Evolutionary conservation across 164 flowering plant species (phyloP), one percentile per base, ranked within the genome.

Genomic region (Berberis thunbergii): DNA sequence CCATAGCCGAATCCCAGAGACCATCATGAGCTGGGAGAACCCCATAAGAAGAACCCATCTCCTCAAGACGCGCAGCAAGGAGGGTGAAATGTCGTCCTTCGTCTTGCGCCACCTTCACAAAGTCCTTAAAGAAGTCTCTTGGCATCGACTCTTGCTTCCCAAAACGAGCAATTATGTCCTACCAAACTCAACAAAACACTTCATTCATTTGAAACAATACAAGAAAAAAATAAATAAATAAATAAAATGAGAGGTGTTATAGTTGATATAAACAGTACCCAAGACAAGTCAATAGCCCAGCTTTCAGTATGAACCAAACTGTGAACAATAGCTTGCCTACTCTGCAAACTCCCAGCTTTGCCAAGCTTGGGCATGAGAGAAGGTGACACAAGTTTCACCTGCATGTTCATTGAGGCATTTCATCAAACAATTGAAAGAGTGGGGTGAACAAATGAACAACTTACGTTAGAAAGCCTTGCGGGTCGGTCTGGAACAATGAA

Each of bases 231-330:
- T 7, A 41, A n/a, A 3, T 12, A 10, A 38, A 12, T 40, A 6
- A 8, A 46, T 11, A 11, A 7, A 12, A 59, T 44, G 43, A 26
- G 26, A 26, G 26, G 26, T 26, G 26, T 26, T 26, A 26, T 6
- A 5, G 26, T 40, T 26, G 46, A 39, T 3, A 53, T 49, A 40
- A 11, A 1, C 26, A 40, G 4, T 75, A 92, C 98, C 98, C 98
- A 89, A 64, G 98, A 87, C 67, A 89, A 74, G 69, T 92, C 96
- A 69, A 92, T 86, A 13, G 98, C 98, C 96, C 98, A 92, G 72
- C 98, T 92, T 68, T 92, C 98, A 13, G 79, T 92, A 49, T 92
- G 95, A 8, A 73, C 93, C 45, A 92, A 89, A 65, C 95, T 89
- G 62, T 92, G 98, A 58, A 89, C 78, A 63, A 89, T 83, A 49